Conservation (phyloP, 1,284 basidiomycete genomes). For the Cryptococcus hybrid region DNA sequence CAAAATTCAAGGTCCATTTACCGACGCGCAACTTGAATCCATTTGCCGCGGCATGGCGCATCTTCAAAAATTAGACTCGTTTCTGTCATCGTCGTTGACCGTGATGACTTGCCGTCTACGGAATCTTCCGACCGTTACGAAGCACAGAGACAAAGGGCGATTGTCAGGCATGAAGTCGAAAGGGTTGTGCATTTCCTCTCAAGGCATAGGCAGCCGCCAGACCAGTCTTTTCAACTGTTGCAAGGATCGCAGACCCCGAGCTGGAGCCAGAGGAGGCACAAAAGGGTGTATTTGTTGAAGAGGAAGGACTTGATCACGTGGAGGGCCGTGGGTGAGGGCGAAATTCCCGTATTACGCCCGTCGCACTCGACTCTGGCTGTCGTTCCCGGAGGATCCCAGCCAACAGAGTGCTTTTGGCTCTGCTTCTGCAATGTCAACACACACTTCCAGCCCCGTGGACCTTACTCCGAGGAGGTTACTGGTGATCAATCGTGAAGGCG, state of each 20-base stretch:
- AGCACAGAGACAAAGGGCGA: slow-evolving; percentile 56
- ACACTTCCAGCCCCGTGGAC: slow-evolving; percentile 54
- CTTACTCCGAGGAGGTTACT: slow-evolving; percentile 90
- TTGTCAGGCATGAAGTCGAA: slow-evolving; percentile 76
- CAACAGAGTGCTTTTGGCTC: slow-evolving; percentile 86
- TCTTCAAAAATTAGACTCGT: slow-evolving; percentile 90
- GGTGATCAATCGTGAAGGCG: slow-evolving; percentile 97
- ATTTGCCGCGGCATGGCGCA: slow-evolving; percentile 92
- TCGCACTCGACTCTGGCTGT: slow-evolving; percentile 88
- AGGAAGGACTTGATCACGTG: slow-evolving; percentile 78
- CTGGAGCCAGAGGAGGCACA: slow-evolving; percentile 16
- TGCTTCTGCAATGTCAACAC: slow-evolving; percentile 72
- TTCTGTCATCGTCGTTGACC: slow-evolving; percentile 90
- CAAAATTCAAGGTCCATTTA: slow-evolving; percentile 96
- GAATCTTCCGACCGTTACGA: slow-evolving; percentile 53
- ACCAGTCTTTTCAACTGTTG: slow-evolving; percentile 81
- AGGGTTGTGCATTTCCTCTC: slow-evolving; percentile 81
- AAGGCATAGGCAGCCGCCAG: slow-evolving; percentile 80
- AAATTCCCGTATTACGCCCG: slow-evolving; percentile 96
- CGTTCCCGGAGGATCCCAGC: slow-evolving; percentile 80
- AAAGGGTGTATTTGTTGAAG: slow-evolving; percentile 50
- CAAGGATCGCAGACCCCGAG: slow-evolving; percentile 57
- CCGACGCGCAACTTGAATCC: slow-evolving; percentile 89
- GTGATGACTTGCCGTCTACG: slow-evolving; percentile 69
- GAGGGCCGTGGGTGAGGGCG: slow-evolving; percentile 82